These are phyloP conservation scores for Nicotiana obtusifolia DNA, from an alignment of 257 asterid genomes.

Conservation along the genomic window DNA sequence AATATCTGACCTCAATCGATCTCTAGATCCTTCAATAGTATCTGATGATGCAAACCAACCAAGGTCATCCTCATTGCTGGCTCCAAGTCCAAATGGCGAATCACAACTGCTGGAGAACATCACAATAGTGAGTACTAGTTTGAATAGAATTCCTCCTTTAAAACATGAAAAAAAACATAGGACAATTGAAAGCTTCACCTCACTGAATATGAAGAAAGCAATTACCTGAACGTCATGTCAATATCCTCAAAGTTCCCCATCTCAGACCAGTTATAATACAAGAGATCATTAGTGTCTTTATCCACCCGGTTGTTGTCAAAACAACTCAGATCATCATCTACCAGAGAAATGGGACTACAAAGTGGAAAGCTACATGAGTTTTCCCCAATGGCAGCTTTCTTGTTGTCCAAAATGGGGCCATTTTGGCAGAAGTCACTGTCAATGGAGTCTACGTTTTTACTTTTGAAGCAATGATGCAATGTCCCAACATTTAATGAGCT, in stretches of 20 bases:
- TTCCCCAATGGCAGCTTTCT: constrained; percentile 31
- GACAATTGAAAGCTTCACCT: not conserved
- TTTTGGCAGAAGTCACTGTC: constrained; percentile 32
- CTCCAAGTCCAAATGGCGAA: constrained; percentile 68
- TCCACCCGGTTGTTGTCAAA: constrained; percentile 36
- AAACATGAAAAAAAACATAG: not conserved
- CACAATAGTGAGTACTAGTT: not conserved
- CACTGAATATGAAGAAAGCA: constrained; percentile 10
- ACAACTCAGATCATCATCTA: constrained; percentile 37
- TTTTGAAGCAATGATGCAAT: constrained; percentile 28
- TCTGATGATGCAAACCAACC: constrained; percentile 66
- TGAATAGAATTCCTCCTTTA: not conserved
- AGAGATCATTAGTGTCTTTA: constrained; percentile 51
- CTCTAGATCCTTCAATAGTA: constrained; percentile 39
- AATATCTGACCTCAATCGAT: constrained; percentile 36
- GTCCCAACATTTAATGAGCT: constrained; percentile 26
- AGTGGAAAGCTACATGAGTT: constrained; percentile 46
- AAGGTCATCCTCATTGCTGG: constrained; percentile 45
- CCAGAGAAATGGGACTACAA: constrained; percentile 32
- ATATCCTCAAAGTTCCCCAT: constrained; percentile 79
- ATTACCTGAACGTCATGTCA: constrained; percentile 76
- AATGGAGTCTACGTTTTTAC: constrained; percentile 22
- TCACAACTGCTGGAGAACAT: constrained; percentile 56
- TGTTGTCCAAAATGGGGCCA: constrained; percentile 31
- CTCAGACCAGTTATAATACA: constrained; percentile 65